Evolutionary conservation across 2,329 filamentous ascomycete species (phyloP).

Genomic region (Penicillium sp.): DNA sequence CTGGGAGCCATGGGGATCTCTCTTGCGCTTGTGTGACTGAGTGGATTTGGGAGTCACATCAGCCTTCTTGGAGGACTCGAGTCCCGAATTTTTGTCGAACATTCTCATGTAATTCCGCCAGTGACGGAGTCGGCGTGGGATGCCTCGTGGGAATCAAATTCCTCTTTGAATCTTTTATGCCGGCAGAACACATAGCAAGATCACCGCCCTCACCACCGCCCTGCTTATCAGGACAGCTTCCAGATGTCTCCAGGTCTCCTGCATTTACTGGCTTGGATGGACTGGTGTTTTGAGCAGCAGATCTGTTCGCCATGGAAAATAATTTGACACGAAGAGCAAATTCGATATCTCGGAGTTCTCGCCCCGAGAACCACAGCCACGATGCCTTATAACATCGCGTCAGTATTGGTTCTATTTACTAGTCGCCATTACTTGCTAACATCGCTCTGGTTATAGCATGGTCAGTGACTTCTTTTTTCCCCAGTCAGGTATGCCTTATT

Average conservation of each 20-base stretch:
- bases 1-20: constrained; percentile 24
- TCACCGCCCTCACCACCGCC: constrained; percentile 2
- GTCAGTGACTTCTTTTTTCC: constrained; percentile 99
- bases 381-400: constrained; percentile 66
- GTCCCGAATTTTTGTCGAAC: constrained; percentile 41
- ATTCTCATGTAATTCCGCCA: constrained; percentile 27
- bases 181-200: constrained; percentile 13
- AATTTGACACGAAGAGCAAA: background rate
- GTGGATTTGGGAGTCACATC: constrained; percentile 16
- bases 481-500: constrained; percentile 57
- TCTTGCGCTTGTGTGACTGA: constrained; percentile 30
- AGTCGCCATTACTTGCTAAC: constrained; percentile 22
- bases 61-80: constrained; percentile 34
- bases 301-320: constrained; percentile 18
- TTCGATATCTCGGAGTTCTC: constrained; percentile 11
- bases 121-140: constrained; percentile 3
- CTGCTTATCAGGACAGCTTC: constrained; percentile 9
- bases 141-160: constrained; percentile 8
- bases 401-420: constrained; percentile 25
- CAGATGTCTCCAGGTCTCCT: background rate
- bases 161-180: constrained; percentile 18
- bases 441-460: constrained; percentile 51
- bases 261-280: background rate
- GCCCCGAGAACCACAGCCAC: constrained; percentile 21
- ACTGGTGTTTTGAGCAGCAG: constrained; percentile 2